Evolutionary conservation across 805 yeast genomes (phyloP).

Genomic region (Yarrowia porcina): DNA sequence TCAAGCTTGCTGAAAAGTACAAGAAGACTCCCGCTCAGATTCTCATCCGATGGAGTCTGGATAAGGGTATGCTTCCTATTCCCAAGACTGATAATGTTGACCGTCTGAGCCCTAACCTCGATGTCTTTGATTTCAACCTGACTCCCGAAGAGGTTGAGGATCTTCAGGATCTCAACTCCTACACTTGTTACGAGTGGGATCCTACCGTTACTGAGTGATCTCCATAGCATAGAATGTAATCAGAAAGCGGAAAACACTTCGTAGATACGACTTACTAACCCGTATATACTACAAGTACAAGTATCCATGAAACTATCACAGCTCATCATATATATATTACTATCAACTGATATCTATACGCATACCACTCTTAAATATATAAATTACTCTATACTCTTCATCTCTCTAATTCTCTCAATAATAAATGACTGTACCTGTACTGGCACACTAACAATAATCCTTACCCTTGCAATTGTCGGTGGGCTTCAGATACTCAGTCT

Average conservation of each 20-base stretch:
- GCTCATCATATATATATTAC: too few species aligned
- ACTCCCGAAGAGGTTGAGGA: constrained; percentile 48
- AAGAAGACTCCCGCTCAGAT: constrained; percentile 63
- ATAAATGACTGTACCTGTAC: background rate
- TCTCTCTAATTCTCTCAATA: background rate
- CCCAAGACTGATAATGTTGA: constrained; percentile 74
- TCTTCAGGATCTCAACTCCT: constrained; percentile 4
- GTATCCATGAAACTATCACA: too few species aligned
- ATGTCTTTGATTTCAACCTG: constrained; percentile 55
- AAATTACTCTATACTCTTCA: background rate
- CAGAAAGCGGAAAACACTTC: background rate
- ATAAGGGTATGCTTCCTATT: constrained; percentile 69
- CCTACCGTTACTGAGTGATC: background rate
- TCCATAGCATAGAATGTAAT: too few species aligned
- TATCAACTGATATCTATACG: too few species aligned
- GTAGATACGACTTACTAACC: too few species aligned
- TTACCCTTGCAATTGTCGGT: background rate
- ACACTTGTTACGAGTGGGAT: constrained; percentile 9
- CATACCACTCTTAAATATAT: too few species aligned
- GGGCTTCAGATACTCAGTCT: background rate
- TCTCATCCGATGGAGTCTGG: constrained; percentile 79
- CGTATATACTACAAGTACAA: too few species aligned
- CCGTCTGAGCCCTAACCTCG: constrained; percentile 60
- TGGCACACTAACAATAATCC: background rate
- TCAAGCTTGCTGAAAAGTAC: constrained; percentile 53